These are phyloP conservation scores for Hypoxylon sp. DNA, from an alignment of 2,329 filamentous ascomycete species.

Conservation along the genomic window DNA sequence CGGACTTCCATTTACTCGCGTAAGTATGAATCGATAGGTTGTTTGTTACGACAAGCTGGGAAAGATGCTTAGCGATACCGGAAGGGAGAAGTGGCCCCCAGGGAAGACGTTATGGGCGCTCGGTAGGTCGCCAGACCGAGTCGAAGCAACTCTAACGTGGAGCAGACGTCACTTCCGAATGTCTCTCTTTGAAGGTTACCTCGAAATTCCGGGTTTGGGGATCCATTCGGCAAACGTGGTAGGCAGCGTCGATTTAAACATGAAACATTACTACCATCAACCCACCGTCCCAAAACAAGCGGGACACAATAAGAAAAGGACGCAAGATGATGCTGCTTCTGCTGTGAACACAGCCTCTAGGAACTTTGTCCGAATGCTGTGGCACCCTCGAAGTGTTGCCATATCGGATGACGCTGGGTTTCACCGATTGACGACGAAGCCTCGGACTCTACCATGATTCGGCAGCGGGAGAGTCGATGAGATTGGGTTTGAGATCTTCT, in stretches of 20 bases:
- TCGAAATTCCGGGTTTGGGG: conserved; percentile 36
- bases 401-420: conserved; percentile 47
- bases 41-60: conserved; percentile 11
- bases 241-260: conserved; percentile 47
- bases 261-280: conserved; percentile 50
- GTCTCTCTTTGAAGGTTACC: conserved; percentile 47
- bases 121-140: conserved; percentile 32
- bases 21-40: conserved; percentile 25
- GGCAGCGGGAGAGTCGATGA: conserved; percentile 36
- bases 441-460: conserved; percentile 38
- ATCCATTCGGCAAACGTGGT: conserved; percentile 40
- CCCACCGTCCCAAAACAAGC: conserved; percentile 44
- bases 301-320: conserved; percentile 16
- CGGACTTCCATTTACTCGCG: conserved; percentile 17
- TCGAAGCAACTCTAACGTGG: conserved; percentile 26
- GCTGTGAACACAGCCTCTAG: conserved; percentile 46
- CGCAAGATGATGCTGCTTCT: not conserved
- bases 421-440: conserved; percentile 41
- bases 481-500: conserved; percentile 48
- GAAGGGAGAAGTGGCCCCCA: conserved; percentile 16
- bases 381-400: conserved; percentile 43
- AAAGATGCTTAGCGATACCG: conserved; percentile 36
- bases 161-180: conserved; percentile 44
- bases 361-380: conserved; percentile 52
- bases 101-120: conserved; percentile 19